Conservation (phyloP, 768 basidiomycete genomes). For the Leccinum boreale region DNA sequence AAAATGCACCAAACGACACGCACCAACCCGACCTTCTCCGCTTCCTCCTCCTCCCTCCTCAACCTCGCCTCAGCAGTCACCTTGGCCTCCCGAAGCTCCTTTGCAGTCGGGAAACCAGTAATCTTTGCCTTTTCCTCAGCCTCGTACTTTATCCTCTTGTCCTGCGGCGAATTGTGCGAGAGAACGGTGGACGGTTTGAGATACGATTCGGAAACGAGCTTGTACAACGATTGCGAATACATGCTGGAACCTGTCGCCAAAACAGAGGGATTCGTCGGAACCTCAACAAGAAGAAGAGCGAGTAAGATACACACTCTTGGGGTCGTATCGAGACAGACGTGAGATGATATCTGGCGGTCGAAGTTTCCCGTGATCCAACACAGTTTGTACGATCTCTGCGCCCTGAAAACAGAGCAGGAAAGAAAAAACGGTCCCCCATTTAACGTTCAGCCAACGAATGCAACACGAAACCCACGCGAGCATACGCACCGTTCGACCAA, state of each 20-base stretch:
- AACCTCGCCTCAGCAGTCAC: conserved; percentile 61
- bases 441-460: not conserved
- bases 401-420: conserved; percentile 44
- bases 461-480: not conserved
- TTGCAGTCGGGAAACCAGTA: conserved; percentile 73
- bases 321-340: conserved; percentile 47
- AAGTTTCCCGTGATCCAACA: conserved; percentile 86
- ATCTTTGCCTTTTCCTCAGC: conserved; percentile 74
- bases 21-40: conserved; percentile 68
- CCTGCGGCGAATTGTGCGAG: conserved; percentile 76
- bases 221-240: conserved; percentile 61
- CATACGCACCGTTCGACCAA: conserved; percentile 63
- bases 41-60: conserved; percentile 69
- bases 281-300: conserved; percentile 2
- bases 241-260: conserved; percentile 30
- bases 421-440: not conserved
- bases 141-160: conserved; percentile 79
- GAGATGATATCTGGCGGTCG: conserved; percentile 67
- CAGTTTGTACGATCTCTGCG: conserved; percentile 67
- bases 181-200: conserved; percentile 75
- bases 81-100: conserved; percentile 71
- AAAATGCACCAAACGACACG: conserved; percentile 22
- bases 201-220: conserved; percentile 70
- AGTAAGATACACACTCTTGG: conserved; percentile 47
- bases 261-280: not conserved